Base-by-base conservation (phyloP, 75 land plant species). In the Gnetum montanum region DNA sequence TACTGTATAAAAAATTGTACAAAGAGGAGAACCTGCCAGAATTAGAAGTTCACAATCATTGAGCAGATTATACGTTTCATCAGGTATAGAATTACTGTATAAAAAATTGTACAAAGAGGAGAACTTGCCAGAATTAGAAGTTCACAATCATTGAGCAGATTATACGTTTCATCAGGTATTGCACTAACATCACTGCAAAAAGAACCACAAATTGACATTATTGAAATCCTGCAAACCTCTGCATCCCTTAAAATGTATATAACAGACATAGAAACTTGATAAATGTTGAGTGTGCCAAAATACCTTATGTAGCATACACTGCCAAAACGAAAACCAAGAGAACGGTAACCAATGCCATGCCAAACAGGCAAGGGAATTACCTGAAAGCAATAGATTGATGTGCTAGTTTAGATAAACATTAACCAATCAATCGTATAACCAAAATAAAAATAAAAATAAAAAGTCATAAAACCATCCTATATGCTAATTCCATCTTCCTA, bases 291-390 rank as follows among this genome's bases (percentile, higher is more conserved):
- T n/a, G n/a, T n/a, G n/a, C n/a, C n/a, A 45, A 6, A 29, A 52
- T 59, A 93, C 98, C 98, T 93, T 44, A 93, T 93, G 66, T 93
- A 93, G 63, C 96, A 93, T 26, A 89, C 46, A 55, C 85, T 73
- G n/a, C 86, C 98, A 70, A 93, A 75, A 19, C 96, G 90, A 62
- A 79, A 93, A 35, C 98, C 98, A 61, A 93, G 82, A 5, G 98
- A 93, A 40, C 90, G 79, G 54, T 93, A 93, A 16, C 90, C 96
- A 60, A 65, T 68, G 11, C 98, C 98, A 72, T 89, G 98, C 98
- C 98, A 93, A n/a, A 93, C 96, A 34, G 98, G 98, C 69, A 93
- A 73, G 56, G 98, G 98, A 58, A 62, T 89, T 47, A 93, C 54
- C 98, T 92, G 65, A 36, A 84, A 41, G 18, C 33, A 12, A 16